Evolutionary conservation across 768 basidiomycete genomes (phyloP).

Genomic region (Pilatotrama ljubarskyi): DNA sequence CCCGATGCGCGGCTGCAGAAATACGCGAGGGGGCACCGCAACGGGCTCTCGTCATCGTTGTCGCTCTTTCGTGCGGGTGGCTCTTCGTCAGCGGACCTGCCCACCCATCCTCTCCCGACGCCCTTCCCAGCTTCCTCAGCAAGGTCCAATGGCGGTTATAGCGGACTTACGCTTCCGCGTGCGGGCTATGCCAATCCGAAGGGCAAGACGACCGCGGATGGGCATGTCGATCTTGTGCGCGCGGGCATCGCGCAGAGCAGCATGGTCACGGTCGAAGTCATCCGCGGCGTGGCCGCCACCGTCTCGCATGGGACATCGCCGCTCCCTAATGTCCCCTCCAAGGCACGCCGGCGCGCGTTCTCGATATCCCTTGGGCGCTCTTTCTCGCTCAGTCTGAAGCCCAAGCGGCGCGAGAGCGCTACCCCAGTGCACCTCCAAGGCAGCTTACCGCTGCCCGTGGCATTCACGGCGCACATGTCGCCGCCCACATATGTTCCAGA

Average conservation of each 20-base stretch:
- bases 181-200: conserved; percentile 43
- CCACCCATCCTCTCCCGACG: conserved; percentile 32
- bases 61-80: conserved; percentile 19
- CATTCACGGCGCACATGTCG: conserved; percentile 36
- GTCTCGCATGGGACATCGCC: conserved; percentile 5
- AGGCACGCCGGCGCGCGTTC: conserved; percentile 20
- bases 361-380: conserved; percentile 25
- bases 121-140: conserved; percentile 30
- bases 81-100: conserved; percentile 22
- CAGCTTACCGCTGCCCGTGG: conserved; percentile 28
- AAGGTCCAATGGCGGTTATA: conserved; percentile 33
- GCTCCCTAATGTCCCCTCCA: not conserved
- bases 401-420: conserved; percentile 23
- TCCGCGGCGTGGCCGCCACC: conserved; percentile 46
- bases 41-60: conserved; percentile 16
- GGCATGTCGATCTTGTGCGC: conserved; percentile 69
- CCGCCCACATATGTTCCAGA: conserved; percentile 76
- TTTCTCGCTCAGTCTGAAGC: conserved; percentile 20
- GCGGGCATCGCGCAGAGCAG: conserved; percentile 82
- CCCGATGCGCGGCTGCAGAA: conserved; percentile 28
- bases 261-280: conserved; percentile 86
- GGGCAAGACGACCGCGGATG: conserved; percentile 40
- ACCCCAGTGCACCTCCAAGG: conserved; percentile 28
- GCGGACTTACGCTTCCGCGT: conserved; percentile 45
- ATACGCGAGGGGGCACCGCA: conserved; percentile 25